phyloP scores from a whole-genome alignment of 1,284 basidiomycete genomes.

The Takashimella tepidaria region DNA sequence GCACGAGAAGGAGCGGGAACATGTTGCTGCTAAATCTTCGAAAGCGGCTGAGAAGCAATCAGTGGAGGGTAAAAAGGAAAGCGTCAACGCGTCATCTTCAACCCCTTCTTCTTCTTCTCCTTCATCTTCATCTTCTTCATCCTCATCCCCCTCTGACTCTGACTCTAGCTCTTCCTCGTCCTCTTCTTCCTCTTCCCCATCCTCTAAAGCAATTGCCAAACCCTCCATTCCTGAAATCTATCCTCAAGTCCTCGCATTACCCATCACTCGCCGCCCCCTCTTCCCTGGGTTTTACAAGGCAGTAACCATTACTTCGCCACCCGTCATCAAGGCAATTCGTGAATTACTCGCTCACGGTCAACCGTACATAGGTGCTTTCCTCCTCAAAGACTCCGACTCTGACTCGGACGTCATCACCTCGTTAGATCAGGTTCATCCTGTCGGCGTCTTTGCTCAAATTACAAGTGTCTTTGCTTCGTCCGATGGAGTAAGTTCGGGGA shows the following conservation, averaged over 20 bases:
- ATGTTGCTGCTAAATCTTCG: slow-evolving; percentile 18
- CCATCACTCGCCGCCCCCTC: slow-evolving; percentile 89
- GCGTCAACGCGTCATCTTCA: neutral
- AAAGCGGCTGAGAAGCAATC: slow-evolving; percentile 23
- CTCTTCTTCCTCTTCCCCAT: slow-evolving; percentile 2
- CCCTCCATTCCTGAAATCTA: slow-evolving; percentile 81
- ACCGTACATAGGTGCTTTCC: slow-evolving; percentile 95
- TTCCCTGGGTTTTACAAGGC: slow-evolving; percentile 99
- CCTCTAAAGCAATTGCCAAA: slow-evolving; percentile 53
- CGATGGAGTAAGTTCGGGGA: slow-evolving; percentile 15
- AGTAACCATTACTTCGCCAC: slow-evolving; percentile 82
- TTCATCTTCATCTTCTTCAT: slow-evolving; percentile 8
- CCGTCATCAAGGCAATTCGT: slow-evolving; percentile 90
- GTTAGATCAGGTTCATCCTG: slow-evolving; percentile 79
- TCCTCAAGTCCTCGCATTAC: slow-evolving; percentile 90
- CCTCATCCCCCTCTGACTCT: slow-evolving; percentile 12
- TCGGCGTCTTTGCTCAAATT: slow-evolving; percentile 97
- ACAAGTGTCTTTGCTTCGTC: slow-evolving; percentile 82
- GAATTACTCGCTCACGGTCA: slow-evolving; percentile 96
- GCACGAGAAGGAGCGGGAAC: slow-evolving; percentile 6
- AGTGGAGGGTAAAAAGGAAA: slow-evolving; percentile 2
- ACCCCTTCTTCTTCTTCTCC: slow-evolving; percentile 6
- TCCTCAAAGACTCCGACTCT: slow-evolving; percentile 89
- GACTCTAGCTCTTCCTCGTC: slow-evolving; percentile 7
- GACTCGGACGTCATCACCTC: slow-evolving; percentile 92